These are phyloP conservation scores for Hansenula anomala DNA, from an alignment of 1,139 yeast species.

Conservation along the genomic window DNA sequence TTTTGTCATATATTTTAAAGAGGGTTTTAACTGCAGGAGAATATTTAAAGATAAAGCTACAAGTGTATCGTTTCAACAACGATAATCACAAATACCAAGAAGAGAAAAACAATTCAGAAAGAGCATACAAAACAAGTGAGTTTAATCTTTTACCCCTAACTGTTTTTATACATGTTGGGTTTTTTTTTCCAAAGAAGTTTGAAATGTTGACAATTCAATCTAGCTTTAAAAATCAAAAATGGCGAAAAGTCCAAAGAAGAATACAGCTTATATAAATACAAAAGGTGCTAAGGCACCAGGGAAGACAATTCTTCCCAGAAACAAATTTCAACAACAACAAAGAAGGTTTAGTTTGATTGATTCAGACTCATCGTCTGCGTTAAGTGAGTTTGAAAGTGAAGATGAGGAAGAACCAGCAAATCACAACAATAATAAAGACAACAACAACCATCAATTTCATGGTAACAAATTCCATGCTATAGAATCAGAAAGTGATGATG, in stretches of 20 bases:
- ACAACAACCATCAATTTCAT: background rate
- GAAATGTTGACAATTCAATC: background rate
- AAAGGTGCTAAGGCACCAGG: constrained; percentile 12
- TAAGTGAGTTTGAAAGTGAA: constrained; percentile 21
- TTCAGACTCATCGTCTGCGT: constrained; percentile 20
- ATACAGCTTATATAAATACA: constrained; percentile 3
- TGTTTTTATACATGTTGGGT: too few species aligned
- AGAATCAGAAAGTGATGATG: constrained; percentile 22
- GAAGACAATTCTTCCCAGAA: constrained; percentile 12
- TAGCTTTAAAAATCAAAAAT: constrained; percentile 3
- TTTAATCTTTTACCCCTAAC: background rate
- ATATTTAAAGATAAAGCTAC: background rate
- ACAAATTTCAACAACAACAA: constrained; percentile 13
- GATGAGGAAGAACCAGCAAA: constrained; percentile 7
- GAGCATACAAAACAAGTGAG: background rate
- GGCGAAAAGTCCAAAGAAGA: constrained; percentile 21
- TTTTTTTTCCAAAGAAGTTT: too few species aligned
- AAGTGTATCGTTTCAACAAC: constrained; percentile 1
- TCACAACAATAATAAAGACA: background rate
- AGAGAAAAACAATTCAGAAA: too few species aligned
- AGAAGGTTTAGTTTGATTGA: constrained; percentile 23
- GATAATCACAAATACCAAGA: background rate
- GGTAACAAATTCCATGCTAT: constrained; percentile 21
- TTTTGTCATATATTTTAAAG: too few species aligned
- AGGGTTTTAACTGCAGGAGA: too few species aligned